Conservation (phyloP, 345 rosid species). For the Gossypioides kirkii region DNA sequence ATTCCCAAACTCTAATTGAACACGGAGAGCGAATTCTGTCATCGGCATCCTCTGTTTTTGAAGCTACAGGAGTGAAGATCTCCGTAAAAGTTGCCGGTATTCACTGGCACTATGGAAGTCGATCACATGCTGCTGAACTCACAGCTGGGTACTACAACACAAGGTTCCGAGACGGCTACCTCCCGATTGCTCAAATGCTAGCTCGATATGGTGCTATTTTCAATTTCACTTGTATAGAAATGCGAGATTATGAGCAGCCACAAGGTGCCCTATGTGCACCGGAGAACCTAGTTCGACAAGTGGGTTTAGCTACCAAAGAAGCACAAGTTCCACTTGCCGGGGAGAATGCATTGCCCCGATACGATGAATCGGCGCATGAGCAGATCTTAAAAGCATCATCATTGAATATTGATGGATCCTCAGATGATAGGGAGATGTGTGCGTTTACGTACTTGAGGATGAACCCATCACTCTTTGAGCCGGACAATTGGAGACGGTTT, state of each 20-base stretch:
- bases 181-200: slow-evolving; percentile 85
- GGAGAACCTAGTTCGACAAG: slow-evolving; percentile 89
- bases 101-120: slow-evolving; percentile 94
- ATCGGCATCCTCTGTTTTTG: slow-evolving; percentile 52
- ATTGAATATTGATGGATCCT: slow-evolving; percentile 40
- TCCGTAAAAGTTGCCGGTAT: slow-evolving; percentile 92
- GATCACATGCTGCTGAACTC: slow-evolving; percentile 98
- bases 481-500: slow-evolving; percentile 78
- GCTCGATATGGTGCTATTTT: slow-evolving; percentile 80
- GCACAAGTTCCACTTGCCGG: slow-evolving; percentile 81
- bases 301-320: slow-evolving; percentile 61
- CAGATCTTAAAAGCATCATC: slow-evolving; percentile 69
- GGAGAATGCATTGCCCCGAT: slow-evolving; percentile 84
- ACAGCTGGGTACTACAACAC: slow-evolving; percentile 98
- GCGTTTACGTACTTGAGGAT: slow-evolving; percentile 94
- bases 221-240: slow-evolving; percentile 94
- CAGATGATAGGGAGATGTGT: slow-evolving; percentile 58
- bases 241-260: slow-evolving; percentile 97
- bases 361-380: slow-evolving; percentile 66
- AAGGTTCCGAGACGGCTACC: slow-evolving; percentile 77
- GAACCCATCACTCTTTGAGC: slow-evolving; percentile 75
- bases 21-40: slow-evolving; percentile 78
- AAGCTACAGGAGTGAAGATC: slow-evolving; percentile 49
- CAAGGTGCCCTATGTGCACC: slow-evolving; percentile 92
- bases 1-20: slow-evolving; percentile 74